Percentiles rank a stretch among this genome's conserved stretches.
These are phyloP conservation scores for Camellia sinensis DNA, from an alignment of 148 eudicot genomes.

Conservation along the genomic window DNA sequence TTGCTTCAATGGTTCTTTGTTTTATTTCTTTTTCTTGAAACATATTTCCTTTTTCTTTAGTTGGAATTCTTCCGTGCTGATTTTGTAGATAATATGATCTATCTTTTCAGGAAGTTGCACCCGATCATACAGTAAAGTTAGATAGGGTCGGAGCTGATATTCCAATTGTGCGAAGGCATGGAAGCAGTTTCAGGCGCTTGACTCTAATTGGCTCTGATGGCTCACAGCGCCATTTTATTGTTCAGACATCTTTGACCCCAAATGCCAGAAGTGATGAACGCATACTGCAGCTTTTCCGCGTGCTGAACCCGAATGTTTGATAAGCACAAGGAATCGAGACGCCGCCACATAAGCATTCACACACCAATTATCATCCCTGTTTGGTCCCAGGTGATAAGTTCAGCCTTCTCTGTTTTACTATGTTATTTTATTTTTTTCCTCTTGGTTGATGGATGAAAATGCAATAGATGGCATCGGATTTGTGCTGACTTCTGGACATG, in stretches of 20 bases:
- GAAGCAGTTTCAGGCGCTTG: conserved; percentile 94
- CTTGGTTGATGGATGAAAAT: neutral
- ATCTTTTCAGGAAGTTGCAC: conserved; percentile 70
- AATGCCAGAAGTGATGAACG: conserved; percentile 99
- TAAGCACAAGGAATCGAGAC: conserved; percentile 95
- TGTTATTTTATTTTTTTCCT: neutral
- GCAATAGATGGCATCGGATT: neutral
- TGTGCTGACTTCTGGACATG: neutral
- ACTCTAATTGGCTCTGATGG: conserved; percentile 98
- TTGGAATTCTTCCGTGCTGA: neutral
- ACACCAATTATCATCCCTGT: conserved; percentile 97
- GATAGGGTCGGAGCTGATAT: conserved; percentile 97
- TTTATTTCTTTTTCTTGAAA: neutral
- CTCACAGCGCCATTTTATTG: conserved; percentile 96
- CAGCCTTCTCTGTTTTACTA: neutral
- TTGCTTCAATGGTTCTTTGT: neutral
- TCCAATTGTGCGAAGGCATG: conserved; percentile 95
- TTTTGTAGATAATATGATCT: neutral
- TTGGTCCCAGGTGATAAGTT: conserved; percentile 83
- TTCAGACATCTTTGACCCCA: conserved; percentile 89
- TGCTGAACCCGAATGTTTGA: conserved; percentile 94
- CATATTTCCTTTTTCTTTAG: neutral
- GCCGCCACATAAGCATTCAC: conserved; percentile 90
- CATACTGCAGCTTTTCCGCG: conserved; percentile 96
- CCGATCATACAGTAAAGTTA: conserved; percentile 96